Percentiles rank a stretch among this genome's conserved stretches.
Evolutionary conservation across 306 rosid species (phyloP).

Genomic region (Abrus precatorius): DNA sequence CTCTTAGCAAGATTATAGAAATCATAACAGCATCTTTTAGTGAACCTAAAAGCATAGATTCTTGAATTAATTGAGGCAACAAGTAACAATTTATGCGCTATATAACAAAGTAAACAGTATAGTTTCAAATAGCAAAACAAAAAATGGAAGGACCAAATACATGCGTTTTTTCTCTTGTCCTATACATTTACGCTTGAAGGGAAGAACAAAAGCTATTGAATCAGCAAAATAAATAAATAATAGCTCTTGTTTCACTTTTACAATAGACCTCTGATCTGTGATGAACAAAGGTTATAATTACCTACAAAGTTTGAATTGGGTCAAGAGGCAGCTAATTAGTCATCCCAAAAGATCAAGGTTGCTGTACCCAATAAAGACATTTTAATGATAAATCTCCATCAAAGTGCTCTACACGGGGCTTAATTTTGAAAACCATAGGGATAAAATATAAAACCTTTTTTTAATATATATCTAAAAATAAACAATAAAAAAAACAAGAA

Average conservation of each 20-base stretch:
- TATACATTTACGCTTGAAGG: background rate
- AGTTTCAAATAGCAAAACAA: background rate
- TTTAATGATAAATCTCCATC: constrained; percentile 31
- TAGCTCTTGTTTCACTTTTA: background rate
- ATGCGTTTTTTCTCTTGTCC: constrained; percentile 17
- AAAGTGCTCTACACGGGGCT: background rate
- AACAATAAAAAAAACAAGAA: too few species aligned
- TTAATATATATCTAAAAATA: too few species aligned
- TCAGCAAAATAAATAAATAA: background rate
- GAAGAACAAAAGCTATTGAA: background rate
- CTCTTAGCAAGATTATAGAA: constrained; percentile 39
- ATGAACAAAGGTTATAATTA: background rate
- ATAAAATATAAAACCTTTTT: background rate
- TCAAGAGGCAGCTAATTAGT: background rate
- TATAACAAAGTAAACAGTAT: background rate
- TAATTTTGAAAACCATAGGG: constrained; percentile 15
- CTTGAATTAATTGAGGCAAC: constrained; percentile 30
- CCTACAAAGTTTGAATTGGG: constrained; percentile 22
- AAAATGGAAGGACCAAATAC: background rate
- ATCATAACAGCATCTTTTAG: constrained; percentile 36
- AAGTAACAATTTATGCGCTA: background rate
- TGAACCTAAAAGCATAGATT: constrained; percentile 14
- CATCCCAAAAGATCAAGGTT: background rate
- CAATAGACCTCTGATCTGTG: background rate
- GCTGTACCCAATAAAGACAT: background rate